Conservation (phyloP, 495 filamentous ascomycete genomes). For the Penicillium malachiteum region DNA sequence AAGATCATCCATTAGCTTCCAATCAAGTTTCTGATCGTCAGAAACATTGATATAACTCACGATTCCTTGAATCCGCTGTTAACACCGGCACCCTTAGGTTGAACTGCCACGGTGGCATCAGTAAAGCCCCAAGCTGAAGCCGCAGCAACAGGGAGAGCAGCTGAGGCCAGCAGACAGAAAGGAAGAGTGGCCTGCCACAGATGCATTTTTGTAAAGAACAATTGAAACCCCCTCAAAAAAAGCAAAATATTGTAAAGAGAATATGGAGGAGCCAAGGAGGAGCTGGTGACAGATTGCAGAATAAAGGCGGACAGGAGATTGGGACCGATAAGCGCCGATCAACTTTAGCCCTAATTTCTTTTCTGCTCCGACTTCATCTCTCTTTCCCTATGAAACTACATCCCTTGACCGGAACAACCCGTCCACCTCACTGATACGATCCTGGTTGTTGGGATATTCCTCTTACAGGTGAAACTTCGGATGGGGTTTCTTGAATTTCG, state of each 20-base stretch:
- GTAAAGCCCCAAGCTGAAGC: conserved; percentile 82
- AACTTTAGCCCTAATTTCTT: conserved; percentile 36
- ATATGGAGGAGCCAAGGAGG: conserved; percentile 11
- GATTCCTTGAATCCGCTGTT: conserved; percentile 68
- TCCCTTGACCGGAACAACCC: background rate
- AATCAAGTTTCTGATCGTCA: background rate
- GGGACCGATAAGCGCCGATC: conserved; percentile 33
- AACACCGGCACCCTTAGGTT: conserved; percentile 66
- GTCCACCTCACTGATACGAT: background rate
- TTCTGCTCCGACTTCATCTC: conserved; percentile 25
- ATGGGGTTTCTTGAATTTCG: background rate
- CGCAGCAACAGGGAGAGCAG: conserved; percentile 46
- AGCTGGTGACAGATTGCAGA: conserved; percentile 25
- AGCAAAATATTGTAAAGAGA: conserved; percentile 5
- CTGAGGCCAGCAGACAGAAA: conserved; percentile 40
- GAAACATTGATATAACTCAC: conserved; percentile 40
- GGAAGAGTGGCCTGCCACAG: conserved; percentile 41
- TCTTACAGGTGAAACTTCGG: background rate
- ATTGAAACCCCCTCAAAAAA: conserved; percentile 1
- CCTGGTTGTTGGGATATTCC: background rate
- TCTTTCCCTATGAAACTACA: conserved; percentile 5
- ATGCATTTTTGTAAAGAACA: conserved; percentile 35
- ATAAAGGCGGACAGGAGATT: conserved; percentile 26
- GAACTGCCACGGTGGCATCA: conserved; percentile 78
- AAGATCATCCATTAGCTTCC: conserved; percentile 12